phyloP scores from a whole-genome alignment of 23 red algal genomes.

The Gracilaria domingensis region DNA sequence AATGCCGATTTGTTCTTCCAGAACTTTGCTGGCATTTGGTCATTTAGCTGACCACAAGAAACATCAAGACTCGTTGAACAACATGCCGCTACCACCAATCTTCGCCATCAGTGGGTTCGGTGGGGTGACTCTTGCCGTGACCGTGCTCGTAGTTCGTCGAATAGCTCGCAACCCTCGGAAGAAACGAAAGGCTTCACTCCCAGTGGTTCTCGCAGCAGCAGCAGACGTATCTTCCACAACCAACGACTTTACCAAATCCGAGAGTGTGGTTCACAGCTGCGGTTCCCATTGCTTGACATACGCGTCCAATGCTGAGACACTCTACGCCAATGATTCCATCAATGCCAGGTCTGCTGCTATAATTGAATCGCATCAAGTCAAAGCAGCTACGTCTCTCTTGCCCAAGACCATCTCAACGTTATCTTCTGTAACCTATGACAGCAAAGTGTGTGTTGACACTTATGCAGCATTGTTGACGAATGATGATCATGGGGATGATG shows the following conservation, averaged over 20 bases:
- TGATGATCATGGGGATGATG: background rate
- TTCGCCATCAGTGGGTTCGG: constrained; percentile 43
- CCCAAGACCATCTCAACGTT: constrained; percentile 29
- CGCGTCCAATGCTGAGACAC: background rate
- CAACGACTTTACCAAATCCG: background rate
- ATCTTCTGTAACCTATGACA: constrained; percentile 12
- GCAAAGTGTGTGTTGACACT: constrained; percentile 19
- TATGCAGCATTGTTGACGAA: constrained; percentile 18
- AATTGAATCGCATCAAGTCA: constrained; percentile 30
- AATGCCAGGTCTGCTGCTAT: constrained; percentile 11
- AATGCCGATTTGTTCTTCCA: background rate
- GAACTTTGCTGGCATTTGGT: background rate
- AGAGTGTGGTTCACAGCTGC: background rate
- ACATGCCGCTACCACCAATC: constrained; percentile 29
- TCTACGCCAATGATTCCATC: background rate
- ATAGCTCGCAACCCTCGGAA: background rate
- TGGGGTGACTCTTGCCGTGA: constrained; percentile 35
- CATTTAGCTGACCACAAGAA: background rate
- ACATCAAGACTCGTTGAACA: background rate
- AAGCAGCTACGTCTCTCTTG: background rate
- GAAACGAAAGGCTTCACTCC: background rate
- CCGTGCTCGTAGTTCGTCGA: constrained; percentile 37
- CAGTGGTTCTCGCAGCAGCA: background rate
- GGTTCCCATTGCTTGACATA: background rate
- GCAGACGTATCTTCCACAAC: background rate